Evolutionary conservation across 306 rosid genomes (phyloP).

Genomic region (Gastrolobium bilobum): DNA sequence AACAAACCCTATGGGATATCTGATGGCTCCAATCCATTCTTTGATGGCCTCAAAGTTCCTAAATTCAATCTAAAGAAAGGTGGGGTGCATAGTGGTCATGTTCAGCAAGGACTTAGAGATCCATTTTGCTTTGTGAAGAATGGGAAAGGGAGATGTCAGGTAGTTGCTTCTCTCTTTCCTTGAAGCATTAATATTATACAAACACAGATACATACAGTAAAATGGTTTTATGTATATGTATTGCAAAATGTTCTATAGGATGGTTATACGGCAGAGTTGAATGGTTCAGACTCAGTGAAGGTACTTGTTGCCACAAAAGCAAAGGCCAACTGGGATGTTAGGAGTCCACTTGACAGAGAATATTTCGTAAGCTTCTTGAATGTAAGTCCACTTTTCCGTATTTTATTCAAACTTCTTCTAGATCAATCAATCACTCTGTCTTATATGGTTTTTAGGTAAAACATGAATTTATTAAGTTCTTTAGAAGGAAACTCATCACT

Average conservation of each 20-base stretch:
- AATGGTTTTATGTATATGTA: slow-evolving; percentile 17
- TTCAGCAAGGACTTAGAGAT: slow-evolving; percentile 79
- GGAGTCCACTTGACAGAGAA: slow-evolving; percentile 73
- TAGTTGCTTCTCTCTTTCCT: slow-evolving; percentile 45
- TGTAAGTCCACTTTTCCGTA: slow-evolving; percentile 53
- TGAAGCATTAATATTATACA: neutral
- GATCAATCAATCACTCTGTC: neutral
- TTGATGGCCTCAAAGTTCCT: slow-evolving; percentile 70
- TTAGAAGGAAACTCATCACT: slow-evolving; percentile 9
- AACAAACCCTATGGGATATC: slow-evolving; percentile 79
- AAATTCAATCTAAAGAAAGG: slow-evolving; percentile 71
- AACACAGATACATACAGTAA: neutral
- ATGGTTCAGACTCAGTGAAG: slow-evolving; percentile 69
- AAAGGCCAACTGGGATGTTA: slow-evolving; percentile 64
- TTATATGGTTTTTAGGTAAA: neutral
- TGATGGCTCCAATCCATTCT: slow-evolving; percentile 90
- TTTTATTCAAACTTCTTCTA: neutral
- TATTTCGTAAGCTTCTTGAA: slow-evolving; percentile 75
- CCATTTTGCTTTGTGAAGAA: slow-evolving; percentile 73
- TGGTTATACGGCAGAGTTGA: slow-evolving; percentile 78
- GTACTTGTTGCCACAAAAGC: slow-evolving; percentile 93
- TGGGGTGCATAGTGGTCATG: slow-evolving; percentile 92
- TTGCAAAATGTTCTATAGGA: slow-evolving; percentile 66
- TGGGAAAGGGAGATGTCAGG: slow-evolving; percentile 89
- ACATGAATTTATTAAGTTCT: neutral